Evolutionary conservation across 2,329 filamentous ascomycete species (phyloP).

Genomic region (Exophiala dermatitidis): DNA sequence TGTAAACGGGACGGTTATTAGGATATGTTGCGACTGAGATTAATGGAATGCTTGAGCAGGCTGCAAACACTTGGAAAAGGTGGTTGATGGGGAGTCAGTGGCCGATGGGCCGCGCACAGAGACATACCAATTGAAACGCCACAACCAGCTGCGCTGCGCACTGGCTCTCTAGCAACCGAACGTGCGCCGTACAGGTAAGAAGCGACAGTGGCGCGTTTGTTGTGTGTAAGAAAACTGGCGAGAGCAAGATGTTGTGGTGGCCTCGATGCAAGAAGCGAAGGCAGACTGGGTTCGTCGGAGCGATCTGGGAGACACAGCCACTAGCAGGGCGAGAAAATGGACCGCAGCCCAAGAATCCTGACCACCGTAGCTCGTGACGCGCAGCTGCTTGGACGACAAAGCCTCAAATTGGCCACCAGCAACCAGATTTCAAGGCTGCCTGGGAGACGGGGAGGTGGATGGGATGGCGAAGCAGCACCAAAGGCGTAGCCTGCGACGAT

Average conservation of each 20-base stretch:
- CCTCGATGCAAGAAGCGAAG: constrained; percentile 1
- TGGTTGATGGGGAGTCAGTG: not conserved
- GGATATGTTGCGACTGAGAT: not conserved
- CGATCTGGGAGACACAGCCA: not conserved
- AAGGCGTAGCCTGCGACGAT: constrained; percentile 24
- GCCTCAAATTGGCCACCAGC: constrained; percentile 18
- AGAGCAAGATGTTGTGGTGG: constrained; percentile 15
- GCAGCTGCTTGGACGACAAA: constrained; percentile 7
- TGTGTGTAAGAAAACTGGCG: constrained; percentile 7
- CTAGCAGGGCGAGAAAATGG: not conserved
- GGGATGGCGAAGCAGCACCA: constrained; percentile 21
- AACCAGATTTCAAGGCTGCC: constrained; percentile 7
- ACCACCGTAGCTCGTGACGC: constrained; percentile 12
- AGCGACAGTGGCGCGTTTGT: constrained; percentile 7
- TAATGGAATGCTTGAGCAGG: not conserved
- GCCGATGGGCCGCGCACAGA: not conserved
- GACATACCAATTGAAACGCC: constrained; percentile 16
- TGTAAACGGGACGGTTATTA: constrained; percentile 15
- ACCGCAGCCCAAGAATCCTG: constrained; percentile 6
- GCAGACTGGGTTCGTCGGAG: not conserved
- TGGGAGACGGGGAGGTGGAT: constrained; percentile 17
- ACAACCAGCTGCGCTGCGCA: constrained; percentile 5
- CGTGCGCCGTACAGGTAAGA: constrained; percentile 5
- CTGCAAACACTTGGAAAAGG: not conserved
- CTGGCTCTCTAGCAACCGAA: constrained; percentile 9